Evolutionary conservation across 192 early-diverging fungal genomes (phyloP).

Genomic region (Chytriomyces confervae): DNA sequence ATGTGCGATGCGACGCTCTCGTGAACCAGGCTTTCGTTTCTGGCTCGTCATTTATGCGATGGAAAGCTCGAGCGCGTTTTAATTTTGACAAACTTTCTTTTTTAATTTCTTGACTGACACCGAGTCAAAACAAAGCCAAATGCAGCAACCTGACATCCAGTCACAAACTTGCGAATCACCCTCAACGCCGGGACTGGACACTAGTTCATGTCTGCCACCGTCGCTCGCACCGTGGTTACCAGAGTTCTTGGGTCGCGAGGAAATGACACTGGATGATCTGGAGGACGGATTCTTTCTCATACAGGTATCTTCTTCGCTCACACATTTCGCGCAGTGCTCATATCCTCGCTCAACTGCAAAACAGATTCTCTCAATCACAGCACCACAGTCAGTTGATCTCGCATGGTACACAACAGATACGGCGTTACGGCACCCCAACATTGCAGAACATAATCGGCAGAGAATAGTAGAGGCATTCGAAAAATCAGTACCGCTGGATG

Average conservation of each 20-base stretch:
- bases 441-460: constrained; percentile 17
- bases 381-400: constrained; percentile 44
- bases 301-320: constrained; percentile 36
- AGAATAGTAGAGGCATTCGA: not conserved
- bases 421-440: constrained; percentile 36
- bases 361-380: constrained; percentile 48
- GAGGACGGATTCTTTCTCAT: constrained; percentile 50
- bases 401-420: constrained; percentile 50
- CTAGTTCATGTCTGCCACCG: not conserved
- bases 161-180: too few relatives aligned
- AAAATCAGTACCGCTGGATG: not conserved
- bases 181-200: too few relatives aligned
- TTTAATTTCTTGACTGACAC: too few relatives aligned
- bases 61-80: too few relatives aligned
- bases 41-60: too few relatives aligned
- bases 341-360: not conserved
- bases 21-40: too few relatives aligned
- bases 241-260: constrained; percentile 40
- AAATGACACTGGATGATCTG: constrained; percentile 41
- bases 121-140: too few relatives aligned
- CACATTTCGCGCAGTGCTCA: not conserved
- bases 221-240: constrained; percentile 37
- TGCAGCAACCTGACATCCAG: too few relatives aligned
- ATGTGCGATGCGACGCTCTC: too few relatives aligned
- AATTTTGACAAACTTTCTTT: too few relatives aligned